Percentiles rank a stretch among this genome's conserved stretches.
These are phyloP conservation scores for Jaenimonas drosophilae DNA, from an alignment of 208 protist genomes.

Conservation along the genomic window DNA sequence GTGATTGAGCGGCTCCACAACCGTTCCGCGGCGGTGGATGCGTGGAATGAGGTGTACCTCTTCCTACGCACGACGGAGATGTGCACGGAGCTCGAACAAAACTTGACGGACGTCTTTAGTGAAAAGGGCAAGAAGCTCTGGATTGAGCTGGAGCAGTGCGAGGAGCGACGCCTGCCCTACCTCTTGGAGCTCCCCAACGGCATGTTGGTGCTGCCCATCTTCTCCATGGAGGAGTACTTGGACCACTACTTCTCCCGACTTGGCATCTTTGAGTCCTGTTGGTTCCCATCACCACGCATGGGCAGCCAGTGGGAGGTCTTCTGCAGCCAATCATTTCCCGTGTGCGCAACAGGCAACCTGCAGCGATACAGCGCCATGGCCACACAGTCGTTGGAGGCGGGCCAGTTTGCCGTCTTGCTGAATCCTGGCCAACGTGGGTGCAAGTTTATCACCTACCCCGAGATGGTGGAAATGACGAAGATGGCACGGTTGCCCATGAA, in stretches of 20 bases:
- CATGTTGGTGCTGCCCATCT: slow-evolving; percentile 76
- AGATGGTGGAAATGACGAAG: slow-evolving; percentile 63
- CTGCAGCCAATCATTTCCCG: slow-evolving; percentile 70
- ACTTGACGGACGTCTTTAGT: slow-evolving; percentile 53
- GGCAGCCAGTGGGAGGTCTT: slow-evolving; percentile 74
- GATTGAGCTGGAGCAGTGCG: slow-evolving; percentile 77
- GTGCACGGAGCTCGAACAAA: slow-evolving; percentile 53
- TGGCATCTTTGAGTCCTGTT: slow-evolving; percentile 66
- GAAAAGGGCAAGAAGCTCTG: slow-evolving; percentile 74
- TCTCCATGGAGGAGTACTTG: slow-evolving; percentile 84
- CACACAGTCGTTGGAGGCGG: slow-evolving; percentile 38
- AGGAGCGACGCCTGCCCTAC: slow-evolving; percentile 61
- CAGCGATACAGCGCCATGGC: slow-evolving; percentile 62
- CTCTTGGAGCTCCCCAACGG: slow-evolving; percentile 72
- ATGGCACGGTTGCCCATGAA: neutral
- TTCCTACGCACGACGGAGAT: slow-evolving; percentile 86
- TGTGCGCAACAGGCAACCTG: slow-evolving; percentile 55
- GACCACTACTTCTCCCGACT: slow-evolving; percentile 69
- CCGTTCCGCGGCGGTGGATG: slow-evolving; percentile 21
- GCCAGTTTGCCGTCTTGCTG: slow-evolving; percentile 61
- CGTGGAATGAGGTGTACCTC: slow-evolving; percentile 78
- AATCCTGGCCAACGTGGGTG: slow-evolving; percentile 76
- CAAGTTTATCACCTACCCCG: slow-evolving; percentile 86
- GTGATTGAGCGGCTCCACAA: slow-evolving; percentile 62
- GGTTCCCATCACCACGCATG: slow-evolving; percentile 78